These are phyloP conservation scores for Penicillium nordicum DNA, from an alignment of 2,329 filamentous ascomycete species.

Conservation along the genomic window DNA sequence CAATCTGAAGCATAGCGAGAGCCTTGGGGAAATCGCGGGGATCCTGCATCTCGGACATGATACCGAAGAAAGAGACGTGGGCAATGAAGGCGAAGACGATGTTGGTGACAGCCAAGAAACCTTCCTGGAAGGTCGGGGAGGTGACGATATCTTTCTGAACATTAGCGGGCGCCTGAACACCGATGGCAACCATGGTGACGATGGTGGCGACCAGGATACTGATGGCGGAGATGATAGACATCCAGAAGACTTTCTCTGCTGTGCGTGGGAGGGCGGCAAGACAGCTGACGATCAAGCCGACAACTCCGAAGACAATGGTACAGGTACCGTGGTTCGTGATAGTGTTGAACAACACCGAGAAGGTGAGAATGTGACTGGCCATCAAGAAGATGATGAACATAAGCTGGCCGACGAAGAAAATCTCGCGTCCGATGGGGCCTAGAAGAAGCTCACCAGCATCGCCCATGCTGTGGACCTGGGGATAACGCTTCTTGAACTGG, in stretches of 20 bases:
- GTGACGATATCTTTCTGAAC: conserved; percentile 35
- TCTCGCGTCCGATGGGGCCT: conserved; percentile 57
- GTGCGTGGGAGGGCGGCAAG: conserved; percentile 59
- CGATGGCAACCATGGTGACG: conserved; percentile 63
- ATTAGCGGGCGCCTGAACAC: conserved; percentile 45
- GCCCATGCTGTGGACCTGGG: conserved; percentile 61
- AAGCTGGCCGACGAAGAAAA: conserved; percentile 59
- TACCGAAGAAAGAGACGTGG: conserved; percentile 63
- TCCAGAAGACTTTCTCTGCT: conserved; percentile 56
- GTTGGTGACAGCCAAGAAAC: conserved; percentile 54
- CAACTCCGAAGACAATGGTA: conserved; percentile 58
- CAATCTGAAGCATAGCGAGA: conserved; percentile 56
- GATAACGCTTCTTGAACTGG: conserved; percentile 54
- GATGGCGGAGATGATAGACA: conserved; percentile 59
- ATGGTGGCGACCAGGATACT: conserved; percentile 61
- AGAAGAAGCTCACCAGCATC: conserved; percentile 62
- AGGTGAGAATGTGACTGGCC: conserved; percentile 65
- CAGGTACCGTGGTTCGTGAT: conserved; percentile 59
- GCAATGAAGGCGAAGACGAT: conserved; percentile 66
- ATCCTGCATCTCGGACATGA: conserved; percentile 61
- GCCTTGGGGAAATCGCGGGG: conserved; percentile 59
- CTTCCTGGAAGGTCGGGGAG: conserved; percentile 46
- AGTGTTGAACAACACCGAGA: conserved; percentile 63
- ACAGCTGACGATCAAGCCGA: conserved; percentile 56
- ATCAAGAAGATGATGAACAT: conserved; percentile 65